Conservation (phyloP, 441 rosid genomes). For the Croton setiger region DNA sequence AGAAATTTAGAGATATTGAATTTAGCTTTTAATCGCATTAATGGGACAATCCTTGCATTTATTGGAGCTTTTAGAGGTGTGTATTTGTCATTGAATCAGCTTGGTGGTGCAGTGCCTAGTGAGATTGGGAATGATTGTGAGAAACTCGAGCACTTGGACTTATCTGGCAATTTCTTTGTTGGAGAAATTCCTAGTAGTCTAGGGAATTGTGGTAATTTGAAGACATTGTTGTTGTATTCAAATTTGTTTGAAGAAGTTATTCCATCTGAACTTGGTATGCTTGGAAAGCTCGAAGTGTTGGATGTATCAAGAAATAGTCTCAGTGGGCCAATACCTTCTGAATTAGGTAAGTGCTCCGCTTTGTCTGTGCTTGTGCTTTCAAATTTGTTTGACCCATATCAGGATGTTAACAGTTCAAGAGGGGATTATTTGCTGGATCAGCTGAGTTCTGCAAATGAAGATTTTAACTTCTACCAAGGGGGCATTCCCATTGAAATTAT, state of each 20-base stretch:
- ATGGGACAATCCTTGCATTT: conserved; percentile 49
- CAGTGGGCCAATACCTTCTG: conserved; percentile 46
- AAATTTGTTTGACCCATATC: conserved; percentile 34
- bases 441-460: conserved; percentile 30
- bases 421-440: conserved; percentile 26
- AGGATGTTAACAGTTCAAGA: conserved; percentile 22
- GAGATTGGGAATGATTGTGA: conserved; percentile 43
- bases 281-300: conserved; percentile 54
- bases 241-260: conserved; percentile 54
- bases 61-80: conserved; percentile 42
- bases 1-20: conserved; percentile 39
- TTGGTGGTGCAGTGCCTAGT: conserved; percentile 41
- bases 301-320: conserved; percentile 61
- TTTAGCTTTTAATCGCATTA: conserved; percentile 47
- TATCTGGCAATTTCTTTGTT: conserved; percentile 50
- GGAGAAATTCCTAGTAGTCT: conserved; percentile 48
- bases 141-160: conserved; percentile 57
- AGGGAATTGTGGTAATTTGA: conserved; percentile 47
- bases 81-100: conserved; percentile 41
- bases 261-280: conserved; percentile 47
- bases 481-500: conserved; percentile 37
- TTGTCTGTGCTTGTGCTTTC: conserved; percentile 59
- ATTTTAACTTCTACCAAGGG: conserved; percentile 54
- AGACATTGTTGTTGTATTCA: conserved; percentile 44
- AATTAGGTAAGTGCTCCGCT: conserved; percentile 49